A percentile compares a stretch with the other conserved stretches of the same genome.
Evolutionary conservation across 176 grass and related monocot species (phyloP).

Genomic region (Oryza rufipogon): DNA sequence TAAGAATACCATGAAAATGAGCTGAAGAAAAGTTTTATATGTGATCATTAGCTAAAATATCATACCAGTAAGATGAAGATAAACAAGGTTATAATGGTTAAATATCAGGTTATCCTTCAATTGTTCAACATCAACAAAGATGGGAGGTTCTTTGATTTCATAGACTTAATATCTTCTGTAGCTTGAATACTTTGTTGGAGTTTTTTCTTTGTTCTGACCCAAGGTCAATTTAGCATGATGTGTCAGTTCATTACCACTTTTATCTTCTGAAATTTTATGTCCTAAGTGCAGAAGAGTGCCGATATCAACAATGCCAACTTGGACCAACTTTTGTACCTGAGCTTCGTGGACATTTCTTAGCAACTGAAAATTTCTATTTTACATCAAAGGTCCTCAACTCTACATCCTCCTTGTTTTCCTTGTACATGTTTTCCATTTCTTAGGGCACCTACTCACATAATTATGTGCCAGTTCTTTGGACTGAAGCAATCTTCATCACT

Average conservation of each 20-base stretch:
- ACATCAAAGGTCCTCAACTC: slow-evolving; percentile 67
- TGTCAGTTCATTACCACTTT: slow-evolving; percentile 12
- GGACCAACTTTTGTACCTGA: slow-evolving; percentile 84
- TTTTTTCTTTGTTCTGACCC: background rate
- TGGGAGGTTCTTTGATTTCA: background rate
- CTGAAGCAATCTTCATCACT: slow-evolving; percentile 64
- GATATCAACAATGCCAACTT: slow-evolving; percentile 67
- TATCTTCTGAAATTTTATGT: slow-evolving; percentile 39
- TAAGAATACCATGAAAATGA: background rate
- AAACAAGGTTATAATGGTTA: background rate
- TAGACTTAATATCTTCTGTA: background rate
- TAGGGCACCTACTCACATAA: background rate
- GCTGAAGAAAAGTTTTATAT: background rate
- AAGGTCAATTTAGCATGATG: slow-evolving; percentile 6
- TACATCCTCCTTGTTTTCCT: background rate
- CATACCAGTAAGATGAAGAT: background rate
- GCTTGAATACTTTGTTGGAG: background rate
- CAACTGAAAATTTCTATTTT: slow-evolving; percentile 98
- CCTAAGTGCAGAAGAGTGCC: slow-evolving; percentile 63
- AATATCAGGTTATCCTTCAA: slow-evolving; percentile 12
- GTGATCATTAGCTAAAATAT: background rate
- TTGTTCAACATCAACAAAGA: background rate
- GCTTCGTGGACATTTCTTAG: slow-evolving; percentile 80
- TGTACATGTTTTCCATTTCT: background rate
- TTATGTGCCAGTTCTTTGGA: slow-evolving; percentile 72